phyloP scores from a whole-genome alignment of 164 flowering plant genomes.

The Stephania yunnanensis region DNA sequence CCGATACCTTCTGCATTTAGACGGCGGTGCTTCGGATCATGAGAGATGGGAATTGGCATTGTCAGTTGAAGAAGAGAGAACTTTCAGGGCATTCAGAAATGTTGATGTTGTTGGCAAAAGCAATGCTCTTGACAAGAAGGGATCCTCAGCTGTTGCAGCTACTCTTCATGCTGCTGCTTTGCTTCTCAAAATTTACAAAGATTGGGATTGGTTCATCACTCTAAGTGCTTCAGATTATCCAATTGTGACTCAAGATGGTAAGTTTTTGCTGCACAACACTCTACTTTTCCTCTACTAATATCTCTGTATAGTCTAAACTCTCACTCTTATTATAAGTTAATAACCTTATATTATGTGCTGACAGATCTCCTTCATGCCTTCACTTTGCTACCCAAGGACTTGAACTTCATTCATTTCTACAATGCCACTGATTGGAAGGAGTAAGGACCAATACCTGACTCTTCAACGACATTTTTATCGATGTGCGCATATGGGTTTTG shows the following conservation, averaged over 20 bases:
- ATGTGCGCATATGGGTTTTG: background rate
- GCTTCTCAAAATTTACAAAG: constrained; percentile 27
- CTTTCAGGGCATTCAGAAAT: constrained; percentile 35
- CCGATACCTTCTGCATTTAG: constrained; percentile 42
- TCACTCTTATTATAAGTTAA: background rate
- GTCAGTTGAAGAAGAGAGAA: constrained; percentile 20
- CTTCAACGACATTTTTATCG: constrained; percentile 2
- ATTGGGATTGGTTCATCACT: constrained; percentile 53
- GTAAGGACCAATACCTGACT: constrained; percentile 21
- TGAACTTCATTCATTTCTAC: constrained; percentile 33
- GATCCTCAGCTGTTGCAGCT: constrained; percentile 39
- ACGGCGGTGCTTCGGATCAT: constrained; percentile 17
- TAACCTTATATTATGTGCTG: background rate
- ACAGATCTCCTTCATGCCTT: constrained; percentile 52
- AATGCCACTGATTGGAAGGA: constrained; percentile 22
- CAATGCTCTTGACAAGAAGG: constrained; percentile 27
- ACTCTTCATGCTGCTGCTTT: constrained; percentile 47
- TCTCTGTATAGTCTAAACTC: background rate
- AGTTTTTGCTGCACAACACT: background rate
- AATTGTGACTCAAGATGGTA: constrained; percentile 52
- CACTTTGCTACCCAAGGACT: constrained; percentile 40
- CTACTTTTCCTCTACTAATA: background rate
- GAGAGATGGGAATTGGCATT: constrained; percentile 33
- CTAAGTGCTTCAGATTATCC: constrained; percentile 52
- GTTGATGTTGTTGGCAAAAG: constrained; percentile 38